A percentile compares a stretch with the other conserved stretches of the same genome.
Conservation (phyloP, 164 flowering plant species). For the Taxillus chinensis region DNA sequence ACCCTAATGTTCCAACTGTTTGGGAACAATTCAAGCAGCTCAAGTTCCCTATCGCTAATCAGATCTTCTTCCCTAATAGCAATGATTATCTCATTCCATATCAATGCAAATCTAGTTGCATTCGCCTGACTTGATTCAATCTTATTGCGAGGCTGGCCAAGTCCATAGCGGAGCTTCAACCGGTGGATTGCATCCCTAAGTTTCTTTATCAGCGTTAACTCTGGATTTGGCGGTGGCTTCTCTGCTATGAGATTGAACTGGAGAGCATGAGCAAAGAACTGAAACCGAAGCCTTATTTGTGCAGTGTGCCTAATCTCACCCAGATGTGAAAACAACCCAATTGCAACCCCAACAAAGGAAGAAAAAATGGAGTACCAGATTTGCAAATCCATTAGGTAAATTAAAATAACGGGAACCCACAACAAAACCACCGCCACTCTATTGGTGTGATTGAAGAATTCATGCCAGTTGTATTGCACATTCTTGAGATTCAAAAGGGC, state of each 20-base stretch:
- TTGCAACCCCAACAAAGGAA: conserved; percentile 54
- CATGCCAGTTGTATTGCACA: conserved; percentile 51
- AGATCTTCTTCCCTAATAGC: conserved; percentile 83
- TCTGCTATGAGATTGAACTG: conserved; percentile 92
- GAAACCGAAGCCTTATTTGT: conserved; percentile 83
- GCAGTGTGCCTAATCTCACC: conserved; percentile 79
- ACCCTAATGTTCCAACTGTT: conserved; percentile 81
- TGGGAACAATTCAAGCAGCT: conserved; percentile 69
- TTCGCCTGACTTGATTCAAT: conserved; percentile 74
- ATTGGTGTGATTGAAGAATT: conserved; percentile 58
- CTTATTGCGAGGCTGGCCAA: conserved; percentile 66
- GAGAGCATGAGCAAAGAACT: conserved; percentile 87
- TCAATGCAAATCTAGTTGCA: conserved; percentile 63
- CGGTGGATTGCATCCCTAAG: conserved; percentile 58
- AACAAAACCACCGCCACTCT: conserved; percentile 45
- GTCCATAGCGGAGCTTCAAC: conserved; percentile 73
- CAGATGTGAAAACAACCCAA: conserved; percentile 76
- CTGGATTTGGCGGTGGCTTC: conserved; percentile 32
- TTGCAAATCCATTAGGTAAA: conserved; percentile 80
- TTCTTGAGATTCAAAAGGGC: conserved; percentile 25
- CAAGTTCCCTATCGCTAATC: conserved; percentile 65
- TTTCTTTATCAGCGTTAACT: conserved; percentile 42
- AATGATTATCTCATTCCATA: conserved; percentile 80
- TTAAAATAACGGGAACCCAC: conserved; percentile 77
- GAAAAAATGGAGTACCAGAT: conserved; percentile 83